Percentiles rank a stretch among this genome's conserved stretches.
Conservation (phyloP, 1,139 yeast genomes). For the Hyphopichia buzzinii region DNA sequence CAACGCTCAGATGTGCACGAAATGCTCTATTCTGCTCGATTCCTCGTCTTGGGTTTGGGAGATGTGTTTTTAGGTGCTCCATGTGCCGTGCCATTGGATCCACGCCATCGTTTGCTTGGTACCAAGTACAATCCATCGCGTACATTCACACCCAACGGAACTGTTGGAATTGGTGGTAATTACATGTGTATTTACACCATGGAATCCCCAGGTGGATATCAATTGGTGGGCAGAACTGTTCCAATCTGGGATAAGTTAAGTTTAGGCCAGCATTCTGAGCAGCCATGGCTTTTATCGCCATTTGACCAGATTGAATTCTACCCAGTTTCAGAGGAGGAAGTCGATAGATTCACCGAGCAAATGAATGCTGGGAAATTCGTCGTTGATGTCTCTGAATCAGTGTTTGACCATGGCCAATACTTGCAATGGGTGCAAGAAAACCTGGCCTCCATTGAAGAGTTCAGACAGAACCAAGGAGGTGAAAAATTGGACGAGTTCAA, state of each 20-base stretch:
- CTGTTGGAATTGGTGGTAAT: conserved; percentile 97
- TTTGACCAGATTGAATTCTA: conserved; percentile 94
- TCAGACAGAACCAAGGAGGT: conserved; percentile 67
- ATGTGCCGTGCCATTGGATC: conserved; percentile 96
- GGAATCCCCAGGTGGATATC: conserved; percentile 99
- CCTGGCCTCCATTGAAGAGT: conserved; percentile 66
- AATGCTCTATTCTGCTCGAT: conserved; percentile 83
- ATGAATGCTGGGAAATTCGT: conserved; percentile 78
- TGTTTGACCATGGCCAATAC: conserved; percentile 81
- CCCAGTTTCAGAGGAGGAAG: conserved; percentile 82
- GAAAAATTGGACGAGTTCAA: conserved; percentile 85
- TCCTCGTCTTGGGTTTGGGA: conserved; percentile 90
- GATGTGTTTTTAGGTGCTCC: conserved; percentile 98
- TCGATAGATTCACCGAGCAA: conserved; percentile 69
- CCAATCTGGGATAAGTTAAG: conserved; percentile 97
- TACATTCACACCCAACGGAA: conserved; percentile 93
- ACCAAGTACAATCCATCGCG: conserved; percentile 95
- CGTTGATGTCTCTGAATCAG: conserved; percentile 71
- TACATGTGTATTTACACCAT: conserved; percentile 98
- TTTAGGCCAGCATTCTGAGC: conserved; percentile 60
- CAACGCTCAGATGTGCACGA: conserved; percentile 74
- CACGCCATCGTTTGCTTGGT: conserved; percentile 89
- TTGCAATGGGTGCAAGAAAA: conserved; percentile 75
- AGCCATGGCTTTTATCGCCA: conserved; percentile 87
- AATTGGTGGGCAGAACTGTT: conserved; percentile 91